These are phyloP conservation scores for Diplocarpon rosae DNA, from an alignment of 2,329 filamentous ascomycete species.

Conservation along the genomic window DNA sequence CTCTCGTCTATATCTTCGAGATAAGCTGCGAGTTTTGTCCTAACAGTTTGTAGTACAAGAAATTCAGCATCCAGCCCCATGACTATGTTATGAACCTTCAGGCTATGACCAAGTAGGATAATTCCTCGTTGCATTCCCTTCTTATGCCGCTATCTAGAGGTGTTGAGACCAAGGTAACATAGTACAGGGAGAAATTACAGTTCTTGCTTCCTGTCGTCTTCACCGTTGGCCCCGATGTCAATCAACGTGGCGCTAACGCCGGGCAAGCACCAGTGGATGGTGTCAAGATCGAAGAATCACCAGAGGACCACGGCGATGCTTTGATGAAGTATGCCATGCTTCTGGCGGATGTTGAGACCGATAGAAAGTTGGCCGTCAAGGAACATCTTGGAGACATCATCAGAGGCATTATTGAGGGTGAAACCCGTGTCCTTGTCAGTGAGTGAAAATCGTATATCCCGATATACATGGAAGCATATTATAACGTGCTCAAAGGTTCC, in stretches of 20 bases:
- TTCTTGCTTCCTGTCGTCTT: constrained; percentile 76
- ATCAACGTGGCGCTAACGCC: constrained; percentile 34
- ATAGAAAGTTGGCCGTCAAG: constrained; percentile 24
- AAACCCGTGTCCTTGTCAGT: constrained; percentile 71
- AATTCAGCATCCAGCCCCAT: constrained; percentile 53
- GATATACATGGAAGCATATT: neutral
- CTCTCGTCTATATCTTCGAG: too few species aligned
- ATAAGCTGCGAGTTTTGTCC: neutral
- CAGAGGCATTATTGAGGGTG: constrained; percentile 83
- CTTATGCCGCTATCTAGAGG: too few species aligned
- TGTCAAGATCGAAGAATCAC: constrained; percentile 11
- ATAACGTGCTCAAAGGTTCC: constrained; percentile 32
- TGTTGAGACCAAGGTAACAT: too few species aligned
- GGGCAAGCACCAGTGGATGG: constrained; percentile 22
- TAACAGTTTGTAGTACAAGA: constrained; percentile 19
- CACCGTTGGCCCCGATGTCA: constrained; percentile 72
- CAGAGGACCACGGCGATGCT: constrained; percentile 46
- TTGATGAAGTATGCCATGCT: constrained; percentile 77
- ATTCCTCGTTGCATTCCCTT: too few species aligned
- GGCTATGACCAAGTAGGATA: constrained; percentile 60
- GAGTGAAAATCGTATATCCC: neutral
- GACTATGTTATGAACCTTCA: constrained; percentile 76
- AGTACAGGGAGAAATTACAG: constrained; percentile 58
- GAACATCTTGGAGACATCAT: constrained; percentile 73
- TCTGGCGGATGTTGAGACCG: constrained; percentile 50